Percentiles rank a stretch among this genome's conserved stretches.
Evolutionary conservation across 2,329 filamentous ascomycete species (phyloP).

Genomic region (Talaromyces pinophilus): DNA sequence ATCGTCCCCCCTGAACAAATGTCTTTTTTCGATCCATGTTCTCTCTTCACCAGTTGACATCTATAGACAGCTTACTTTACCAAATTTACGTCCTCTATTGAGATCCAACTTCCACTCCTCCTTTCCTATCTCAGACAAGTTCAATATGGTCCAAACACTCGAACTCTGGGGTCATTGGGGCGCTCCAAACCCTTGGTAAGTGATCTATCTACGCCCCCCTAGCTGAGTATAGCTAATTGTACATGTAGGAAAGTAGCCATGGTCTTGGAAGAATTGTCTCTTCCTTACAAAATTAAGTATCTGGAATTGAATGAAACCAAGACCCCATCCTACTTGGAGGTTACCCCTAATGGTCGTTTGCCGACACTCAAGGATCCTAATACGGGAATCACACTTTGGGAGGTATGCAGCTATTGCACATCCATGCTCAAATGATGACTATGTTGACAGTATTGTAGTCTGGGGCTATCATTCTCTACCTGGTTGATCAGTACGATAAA

Average conservation of each 20-base stretch:
- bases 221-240: not conserved
- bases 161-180: slow-evolving; percentile 26
- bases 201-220: not conserved
- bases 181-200: slow-evolving; percentile 33
- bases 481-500: slow-evolving; percentile 18
- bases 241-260: slow-evolving; percentile 28
- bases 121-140: not conserved
- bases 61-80: not conserved
- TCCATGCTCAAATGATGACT: too few species aligned
- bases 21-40: not conserved
- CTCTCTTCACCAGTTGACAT: not conserved
- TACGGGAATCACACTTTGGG: slow-evolving; percentile 18
- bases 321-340: slow-evolving; percentile 2
- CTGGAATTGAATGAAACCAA: slow-evolving; percentile 28
- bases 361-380: slow-evolving; percentile 21
- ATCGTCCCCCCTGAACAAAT: not conserved
- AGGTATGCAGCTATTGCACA: not conserved
- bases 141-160: slow-evolving; percentile 14
- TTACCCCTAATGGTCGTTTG: slow-evolving; percentile 22
- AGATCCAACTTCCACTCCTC: not conserved
- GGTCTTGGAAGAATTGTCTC: slow-evolving; percentile 30
- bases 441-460: slow-evolving; percentile 25
- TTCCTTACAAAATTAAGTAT: slow-evolving; percentile 28
- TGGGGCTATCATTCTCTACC: slow-evolving; percentile 17
- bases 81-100: not conserved